Percentiles rank a stretch among this genome's conserved stretches.
Conservation (phyloP, 179 eudicot genomes). For the Amaranthus tricolor region DNA sequence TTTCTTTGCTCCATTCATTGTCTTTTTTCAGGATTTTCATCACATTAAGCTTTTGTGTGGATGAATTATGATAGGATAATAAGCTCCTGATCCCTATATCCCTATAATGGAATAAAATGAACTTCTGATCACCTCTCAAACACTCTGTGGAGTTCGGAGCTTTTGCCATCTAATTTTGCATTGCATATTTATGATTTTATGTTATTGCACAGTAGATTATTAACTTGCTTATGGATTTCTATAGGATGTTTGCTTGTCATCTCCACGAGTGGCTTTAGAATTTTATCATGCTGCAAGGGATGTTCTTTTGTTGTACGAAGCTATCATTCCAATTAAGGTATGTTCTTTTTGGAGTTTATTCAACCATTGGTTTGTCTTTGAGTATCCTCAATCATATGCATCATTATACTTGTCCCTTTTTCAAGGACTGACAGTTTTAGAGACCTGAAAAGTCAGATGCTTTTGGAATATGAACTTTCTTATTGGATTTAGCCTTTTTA, state of each 20-base stretch:
- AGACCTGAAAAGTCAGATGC: background rate
- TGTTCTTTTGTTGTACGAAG: constrained; percentile 81
- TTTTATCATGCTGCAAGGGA: constrained; percentile 94
- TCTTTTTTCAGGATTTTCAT: background rate
- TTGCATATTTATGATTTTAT: background rate
- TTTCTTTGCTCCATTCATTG: background rate
- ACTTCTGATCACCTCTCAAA: background rate
- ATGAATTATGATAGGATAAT: background rate
- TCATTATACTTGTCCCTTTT: background rate
- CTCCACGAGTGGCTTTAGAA: constrained; percentile 79
- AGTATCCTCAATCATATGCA: background rate
- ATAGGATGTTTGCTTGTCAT: constrained; percentile 93
- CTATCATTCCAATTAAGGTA: constrained; percentile 88
- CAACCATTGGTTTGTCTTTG: background rate
- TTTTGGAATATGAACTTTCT: background rate
- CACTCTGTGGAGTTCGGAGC: background rate
- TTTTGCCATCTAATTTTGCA: background rate
- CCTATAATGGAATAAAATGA: background rate
- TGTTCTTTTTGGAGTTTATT: constrained; percentile 27
- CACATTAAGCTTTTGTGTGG: constrained; percentile 5
- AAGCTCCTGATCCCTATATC: too few species aligned
- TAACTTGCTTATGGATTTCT: constrained; percentile 19
- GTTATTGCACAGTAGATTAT: background rate
- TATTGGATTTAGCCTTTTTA: background rate
- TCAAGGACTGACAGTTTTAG: background rate